Conservation (phyloP, 1,284 basidiomycete genomes). For the Rhodotorula sp. region DNA sequence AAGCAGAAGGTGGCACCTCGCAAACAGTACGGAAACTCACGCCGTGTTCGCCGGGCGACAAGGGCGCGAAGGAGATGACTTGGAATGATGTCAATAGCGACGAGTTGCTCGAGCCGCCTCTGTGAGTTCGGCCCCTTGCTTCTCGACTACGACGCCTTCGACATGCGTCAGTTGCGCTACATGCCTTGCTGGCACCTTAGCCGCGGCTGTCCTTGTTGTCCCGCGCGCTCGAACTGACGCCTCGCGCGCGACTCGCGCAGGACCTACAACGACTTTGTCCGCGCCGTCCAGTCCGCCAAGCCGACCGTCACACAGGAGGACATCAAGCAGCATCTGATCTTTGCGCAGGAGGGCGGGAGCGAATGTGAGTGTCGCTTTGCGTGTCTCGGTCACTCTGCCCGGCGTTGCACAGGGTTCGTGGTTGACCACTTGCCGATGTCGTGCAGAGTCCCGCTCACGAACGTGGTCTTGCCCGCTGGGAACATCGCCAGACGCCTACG, state of each 20-base stretch:
- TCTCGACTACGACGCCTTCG: no score
- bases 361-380: constrained; percentile 5
- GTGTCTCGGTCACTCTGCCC: no score
- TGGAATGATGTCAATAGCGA: constrained; percentile 94
- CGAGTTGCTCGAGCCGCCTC: constrained; percentile 80
- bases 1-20: constrained; percentile 49
- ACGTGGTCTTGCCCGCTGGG: no score
- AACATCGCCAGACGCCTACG: no score
- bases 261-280: constrained; percentile 72
- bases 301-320: constrained; percentile 89
- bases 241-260: constrained; percentile 40
- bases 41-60: constrained; percentile 92
- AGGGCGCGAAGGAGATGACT: constrained; percentile 78
- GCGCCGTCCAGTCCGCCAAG: constrained; percentile 74
- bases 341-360: constrained; percentile 73
- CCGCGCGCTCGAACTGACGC: no score
- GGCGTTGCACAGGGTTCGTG: no score
- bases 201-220: no score
- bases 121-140: constrained; percentile 53
- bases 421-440: no score
- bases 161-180: no score
- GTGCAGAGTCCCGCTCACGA: no score
- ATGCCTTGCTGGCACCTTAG: no score
- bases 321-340: constrained; percentile 85
- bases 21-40: constrained; percentile 66